phyloP scores from a whole-genome alignment of 1,139 yeast species.

The Meyerozyma smithsonii region DNA sequence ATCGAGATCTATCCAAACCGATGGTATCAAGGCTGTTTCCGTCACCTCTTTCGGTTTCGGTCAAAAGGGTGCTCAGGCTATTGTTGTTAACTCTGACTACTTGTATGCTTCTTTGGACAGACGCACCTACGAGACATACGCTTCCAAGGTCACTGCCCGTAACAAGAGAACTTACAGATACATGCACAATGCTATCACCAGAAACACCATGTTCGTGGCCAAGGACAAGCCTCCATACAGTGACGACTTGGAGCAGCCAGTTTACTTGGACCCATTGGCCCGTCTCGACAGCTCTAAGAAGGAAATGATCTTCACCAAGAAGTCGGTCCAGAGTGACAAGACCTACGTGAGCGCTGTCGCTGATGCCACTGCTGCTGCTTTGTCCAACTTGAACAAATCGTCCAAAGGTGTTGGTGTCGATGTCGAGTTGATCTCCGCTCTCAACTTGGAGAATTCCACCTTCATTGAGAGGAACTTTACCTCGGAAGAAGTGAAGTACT shows the following conservation, averaged over 20 bases:
- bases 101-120: conserved; percentile 77
- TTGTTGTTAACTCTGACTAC: conserved; percentile 90
- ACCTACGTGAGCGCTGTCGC: conserved; percentile 34
- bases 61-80: conserved; percentile 97
- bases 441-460: conserved; percentile 81
- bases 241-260: conserved; percentile 80
- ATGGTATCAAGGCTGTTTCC: conserved; percentile 96
- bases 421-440: conserved; percentile 79
- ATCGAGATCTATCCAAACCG: conserved; percentile 88
- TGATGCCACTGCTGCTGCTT: conserved; percentile 45
- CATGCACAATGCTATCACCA: conserved; percentile 92
- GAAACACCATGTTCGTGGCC: conserved; percentile 87
- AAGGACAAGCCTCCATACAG: conserved; percentile 91
- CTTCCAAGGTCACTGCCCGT: conserved; percentile 67
- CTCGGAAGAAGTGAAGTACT: conserved; percentile 69
- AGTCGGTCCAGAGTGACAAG: conserved; percentile 31
- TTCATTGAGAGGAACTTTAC: conserved; percentile 93
- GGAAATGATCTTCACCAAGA: conserved; percentile 44
- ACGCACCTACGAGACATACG: conserved; percentile 65
- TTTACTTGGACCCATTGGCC: conserved; percentile 94
- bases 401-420: conserved; percentile 91
- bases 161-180: conserved; percentile 90
- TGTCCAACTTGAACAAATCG: conserved; percentile 42
- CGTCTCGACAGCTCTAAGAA: conserved; percentile 61
- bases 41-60: conserved; percentile 98